phyloP scores from a whole-genome alignment of 371 early-diverging fungal species.

The Chytridium lagenaria region DNA sequence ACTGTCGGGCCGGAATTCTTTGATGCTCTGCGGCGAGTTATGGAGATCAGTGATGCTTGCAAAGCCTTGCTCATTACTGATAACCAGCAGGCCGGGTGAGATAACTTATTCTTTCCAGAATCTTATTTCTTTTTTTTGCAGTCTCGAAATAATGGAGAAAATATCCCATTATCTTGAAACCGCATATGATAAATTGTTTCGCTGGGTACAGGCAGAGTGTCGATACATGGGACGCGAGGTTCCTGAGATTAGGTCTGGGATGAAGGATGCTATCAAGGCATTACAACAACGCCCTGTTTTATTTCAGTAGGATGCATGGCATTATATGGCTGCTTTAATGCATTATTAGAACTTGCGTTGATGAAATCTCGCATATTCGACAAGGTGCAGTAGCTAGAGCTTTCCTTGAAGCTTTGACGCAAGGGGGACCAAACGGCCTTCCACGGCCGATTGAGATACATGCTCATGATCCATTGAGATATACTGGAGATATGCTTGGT shows the following conservation, averaged over 20 bases:
- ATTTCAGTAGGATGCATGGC: constrained; percentile 63
- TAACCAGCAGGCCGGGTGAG: constrained; percentile 78
- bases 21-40: constrained; percentile 73
- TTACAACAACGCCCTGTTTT: constrained; percentile 75
- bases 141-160: constrained; percentile 80
- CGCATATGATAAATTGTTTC: constrained; percentile 76
- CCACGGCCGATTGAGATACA: constrained; percentile 91
- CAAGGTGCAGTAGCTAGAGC: constrained; percentile 71
- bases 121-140: constrained; percentile 28
- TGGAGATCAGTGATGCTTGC: constrained; percentile 78
- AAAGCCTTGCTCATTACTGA: constrained; percentile 74
- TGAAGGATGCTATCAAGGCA: constrained; percentile 74
- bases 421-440: constrained; percentile 84
- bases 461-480: constrained; percentile 88
- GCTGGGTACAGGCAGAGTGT: constrained; percentile 78
- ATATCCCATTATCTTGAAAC: constrained; percentile 73
- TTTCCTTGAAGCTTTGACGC: constrained; percentile 81
- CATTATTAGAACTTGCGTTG: constrained; percentile 63
- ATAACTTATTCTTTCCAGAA: not conserved
- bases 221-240: constrained; percentile 72
- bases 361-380: constrained; percentile 76
- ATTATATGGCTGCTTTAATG: not conserved
- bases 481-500: constrained; percentile 93
- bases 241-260: constrained; percentile 71
- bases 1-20: constrained; percentile 71